Percentiles rank a stretch among this genome's conserved stretches.
Evolutionary conservation across 2,329 filamentous ascomycete genomes (phyloP).

Genomic region (Phialocephala subalpina): DNA sequence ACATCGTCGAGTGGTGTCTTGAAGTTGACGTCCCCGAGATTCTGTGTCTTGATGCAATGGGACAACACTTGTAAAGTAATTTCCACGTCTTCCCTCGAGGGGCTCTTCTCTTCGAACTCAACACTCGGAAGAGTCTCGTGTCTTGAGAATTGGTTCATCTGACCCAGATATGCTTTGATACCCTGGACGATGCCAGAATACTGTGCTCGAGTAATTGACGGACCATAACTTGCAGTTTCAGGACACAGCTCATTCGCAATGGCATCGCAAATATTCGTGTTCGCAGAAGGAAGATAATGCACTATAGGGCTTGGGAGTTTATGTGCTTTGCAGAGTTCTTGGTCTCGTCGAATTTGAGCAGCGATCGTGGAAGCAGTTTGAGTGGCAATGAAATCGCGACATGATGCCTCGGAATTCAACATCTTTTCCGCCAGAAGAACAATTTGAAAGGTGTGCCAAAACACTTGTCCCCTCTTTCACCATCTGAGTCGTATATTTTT

Average conservation of each 20-base stretch:
- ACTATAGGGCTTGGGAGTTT: constrained; percentile 27
- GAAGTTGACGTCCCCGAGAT: constrained; percentile 2
- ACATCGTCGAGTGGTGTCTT: constrained; percentile 18
- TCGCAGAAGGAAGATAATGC: constrained; percentile 22
- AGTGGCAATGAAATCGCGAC: constrained; percentile 18
- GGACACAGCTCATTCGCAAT: constrained; percentile 26
- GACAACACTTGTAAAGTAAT: constrained; percentile 17
- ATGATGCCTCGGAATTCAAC: constrained; percentile 22
- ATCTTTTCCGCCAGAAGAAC: background rate
- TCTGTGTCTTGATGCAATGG: constrained; percentile 4
- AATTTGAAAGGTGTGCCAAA: no score
- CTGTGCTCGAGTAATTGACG: constrained; percentile 17
- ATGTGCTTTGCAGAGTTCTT: constrained; percentile 21
- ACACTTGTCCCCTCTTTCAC: no score
- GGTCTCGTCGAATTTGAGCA: constrained; percentile 25
- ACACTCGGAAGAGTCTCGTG: constrained; percentile 22
- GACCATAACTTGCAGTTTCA: constrained; percentile 16
- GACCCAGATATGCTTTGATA: constrained; percentile 27
- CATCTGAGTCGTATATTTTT: no score
- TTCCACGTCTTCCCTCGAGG: constrained; percentile 13
- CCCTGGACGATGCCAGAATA: constrained; percentile 25
- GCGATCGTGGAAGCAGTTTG: constrained; percentile 25
- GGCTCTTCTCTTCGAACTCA: constrained; percentile 2
- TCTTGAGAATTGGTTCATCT: constrained; percentile 17
- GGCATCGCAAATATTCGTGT: constrained; percentile 12